phyloP scores from a whole-genome alignment of 1,284 basidiomycete genomes.

The Malassezia furfur region DNA sequence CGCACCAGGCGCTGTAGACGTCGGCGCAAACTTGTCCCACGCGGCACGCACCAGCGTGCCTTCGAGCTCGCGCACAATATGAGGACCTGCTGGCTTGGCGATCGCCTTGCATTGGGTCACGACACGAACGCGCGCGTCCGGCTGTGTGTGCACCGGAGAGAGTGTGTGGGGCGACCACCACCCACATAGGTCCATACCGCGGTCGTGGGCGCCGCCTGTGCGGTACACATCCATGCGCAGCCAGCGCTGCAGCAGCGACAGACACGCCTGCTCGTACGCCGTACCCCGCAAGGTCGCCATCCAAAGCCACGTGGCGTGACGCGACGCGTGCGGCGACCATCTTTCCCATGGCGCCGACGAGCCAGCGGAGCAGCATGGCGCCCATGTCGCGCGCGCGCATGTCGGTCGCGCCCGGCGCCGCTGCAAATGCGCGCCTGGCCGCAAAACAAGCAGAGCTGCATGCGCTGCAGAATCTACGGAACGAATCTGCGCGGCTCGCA shows the following conservation, averaged over 20 bases:
- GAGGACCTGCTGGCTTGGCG: conserved; percentile 65
- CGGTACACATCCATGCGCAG: conserved; percentile 65
- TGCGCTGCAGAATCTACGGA: conserved; percentile 33
- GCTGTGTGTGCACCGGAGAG: neutral
- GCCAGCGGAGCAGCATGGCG: conserved; percentile 15
- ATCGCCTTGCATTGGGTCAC: conserved; percentile 84
- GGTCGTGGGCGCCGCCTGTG: conserved; percentile 71
- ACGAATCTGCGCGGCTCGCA: conserved; percentile 36
- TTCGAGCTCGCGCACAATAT: conserved; percentile 74
- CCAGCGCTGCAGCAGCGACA: conserved; percentile 56
- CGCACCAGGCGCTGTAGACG: neutral
- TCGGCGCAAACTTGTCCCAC: conserved; percentile 1
- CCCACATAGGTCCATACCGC: conserved; percentile 76
- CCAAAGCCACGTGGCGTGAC: conserved; percentile 1
- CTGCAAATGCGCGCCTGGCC: conserved; percentile 17
- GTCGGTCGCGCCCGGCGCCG: conserved; percentile 13
- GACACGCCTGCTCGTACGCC: conserved; percentile 65
- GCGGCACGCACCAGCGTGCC: conserved; percentile 25
- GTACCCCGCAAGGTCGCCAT: conserved; percentile 55
- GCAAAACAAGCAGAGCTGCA: conserved; percentile 42
- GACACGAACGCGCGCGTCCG: conserved; percentile 57
- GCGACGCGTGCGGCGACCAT: neutral
- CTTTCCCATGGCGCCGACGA: neutral
- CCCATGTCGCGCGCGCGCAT: conserved; percentile 11
- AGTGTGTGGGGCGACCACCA: conserved; percentile 69